phyloP scores from a whole-genome alignment of 352 stramenopile genomes.

The Pythium insidiosum region DNA sequence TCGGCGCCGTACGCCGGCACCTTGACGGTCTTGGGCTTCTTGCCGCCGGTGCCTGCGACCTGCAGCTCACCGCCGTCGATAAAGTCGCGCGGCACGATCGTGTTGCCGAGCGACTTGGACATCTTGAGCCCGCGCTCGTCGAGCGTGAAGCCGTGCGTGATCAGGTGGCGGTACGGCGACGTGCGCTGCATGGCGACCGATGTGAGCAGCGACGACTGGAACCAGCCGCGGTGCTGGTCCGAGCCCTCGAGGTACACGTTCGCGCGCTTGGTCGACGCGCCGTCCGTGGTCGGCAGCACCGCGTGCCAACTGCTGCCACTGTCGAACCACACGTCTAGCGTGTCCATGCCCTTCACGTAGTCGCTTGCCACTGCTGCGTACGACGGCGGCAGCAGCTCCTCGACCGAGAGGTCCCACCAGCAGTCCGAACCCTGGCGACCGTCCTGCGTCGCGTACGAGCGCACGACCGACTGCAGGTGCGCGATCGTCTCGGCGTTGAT shows the following conservation, averaged over 20 bases:
- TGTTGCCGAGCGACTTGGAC: slow-evolving; percentile 98
- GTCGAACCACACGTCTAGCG: slow-evolving; percentile 99
- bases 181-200: slow-evolving; percentile 72
- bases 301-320: slow-evolving; percentile 82
- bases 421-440: slow-evolving; percentile 91
- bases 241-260: slow-evolving; percentile 97
- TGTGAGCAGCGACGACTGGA: slow-evolving; percentile 97
- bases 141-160: slow-evolving; percentile 99
- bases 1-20: slow-evolving; percentile 93
- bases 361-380: slow-evolving; percentile 73
- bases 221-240: slow-evolving; percentile 98
- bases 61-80: slow-evolving; percentile 87
- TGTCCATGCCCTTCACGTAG: slow-evolving; percentile 95
- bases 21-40: slow-evolving; percentile 47
- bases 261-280: slow-evolving; percentile 69
- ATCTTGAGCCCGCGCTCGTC: slow-evolving; percentile 99
- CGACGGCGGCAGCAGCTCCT: slow-evolving; percentile 50
- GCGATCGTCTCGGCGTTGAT: slow-evolving; percentile 90
- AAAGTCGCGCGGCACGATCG: slow-evolving; percentile 90
- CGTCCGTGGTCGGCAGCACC: slow-evolving; percentile 44
- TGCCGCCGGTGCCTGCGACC: slow-evolving; percentile 64
- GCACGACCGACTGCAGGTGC: slow-evolving; percentile 66
- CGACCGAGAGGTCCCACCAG: slow-evolving; percentile 91
- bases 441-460: slow-evolving; percentile 24
- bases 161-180: slow-evolving; percentile 93